These are phyloP conservation scores for Cyanodermella asteris DNA, from an alignment of 2,329 filamentous ascomycete species.

Conservation along the genomic window DNA sequence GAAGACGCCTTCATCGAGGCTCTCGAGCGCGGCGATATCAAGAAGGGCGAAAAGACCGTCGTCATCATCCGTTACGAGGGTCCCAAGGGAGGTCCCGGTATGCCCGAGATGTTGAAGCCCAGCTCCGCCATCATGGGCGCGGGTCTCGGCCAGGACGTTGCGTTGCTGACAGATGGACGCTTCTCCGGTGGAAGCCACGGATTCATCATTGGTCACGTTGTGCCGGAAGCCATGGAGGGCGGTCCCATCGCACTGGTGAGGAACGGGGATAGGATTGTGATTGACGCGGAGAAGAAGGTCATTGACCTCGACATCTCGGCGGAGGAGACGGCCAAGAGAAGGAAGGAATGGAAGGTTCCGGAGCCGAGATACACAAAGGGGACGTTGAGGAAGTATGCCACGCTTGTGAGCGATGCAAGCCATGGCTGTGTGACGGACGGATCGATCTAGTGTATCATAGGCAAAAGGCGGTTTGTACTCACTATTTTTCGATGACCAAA, in stretches of 20 bases:
- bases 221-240: conserved; percentile 68
- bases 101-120: conserved; percentile 57
- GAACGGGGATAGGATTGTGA: conserved; percentile 61
- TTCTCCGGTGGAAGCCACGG: conserved; percentile 46
- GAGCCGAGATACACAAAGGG: conserved; percentile 36
- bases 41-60: conserved; percentile 55
- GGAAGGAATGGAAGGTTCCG: conserved; percentile 40
- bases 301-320: conserved; percentile 45
- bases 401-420: conserved; percentile 23
- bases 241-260: conserved; percentile 66
- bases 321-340: conserved; percentile 37
- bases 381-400: conserved; percentile 49
- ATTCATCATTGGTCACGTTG: conserved; percentile 30
- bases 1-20: conserved; percentile 48
- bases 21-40: conserved; percentile 45
- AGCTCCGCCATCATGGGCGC: conserved; percentile 53
- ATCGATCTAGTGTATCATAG: too few species aligned
- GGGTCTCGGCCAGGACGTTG: conserved; percentile 45
- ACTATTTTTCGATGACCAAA: too few species aligned
- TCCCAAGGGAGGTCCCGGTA: conserved; percentile 50
- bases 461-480: too few species aligned
- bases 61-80: conserved; percentile 57
- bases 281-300: conserved; percentile 54
- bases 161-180: conserved; percentile 51
- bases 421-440: conserved; percentile 26